Evolutionary conservation across 2,329 filamentous ascomycete species (phyloP), one percentile per base, ranked within the genome.

Genomic region (Diaporthe capsici): DNA sequence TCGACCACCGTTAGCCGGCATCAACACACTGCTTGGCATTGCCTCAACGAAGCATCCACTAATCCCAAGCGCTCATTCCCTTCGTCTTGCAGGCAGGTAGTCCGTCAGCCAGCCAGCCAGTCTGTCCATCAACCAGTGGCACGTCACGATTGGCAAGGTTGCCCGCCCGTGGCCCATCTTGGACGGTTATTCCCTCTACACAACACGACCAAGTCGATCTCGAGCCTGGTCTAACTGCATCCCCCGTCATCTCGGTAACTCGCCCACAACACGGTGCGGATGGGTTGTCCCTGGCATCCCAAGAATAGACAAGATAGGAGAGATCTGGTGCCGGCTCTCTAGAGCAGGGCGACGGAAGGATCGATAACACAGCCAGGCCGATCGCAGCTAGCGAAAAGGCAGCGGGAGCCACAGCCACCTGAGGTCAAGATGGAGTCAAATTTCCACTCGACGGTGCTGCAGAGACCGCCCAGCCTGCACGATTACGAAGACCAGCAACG

Each of bases 371-470:
- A 53, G 34, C 44, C 61, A 37, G 42, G 42, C 34, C 17, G 28
- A 44, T 8, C 34, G 31, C 25, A 63, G 53, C n/a, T 22, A 57
- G n/a, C 44, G 44, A 51, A 61, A 22, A 20, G 51, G 49, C 7
- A 39, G 34, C 10, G 60, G 25, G 22, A 68, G 44, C 22, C 34
- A 22, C 58, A 37, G 42, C 55, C 55, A 63, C 37, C 15, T 28
- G 44, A 51, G 75, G 73, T 61, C 80, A 81, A 74, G 76, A 88
- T 88, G 86, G 86, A 88, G 75, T 84, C 84, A 78, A 85, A 85
- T 80, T 89, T 88, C 78, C 86, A 84, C 78, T 88, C 88, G 77
- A 88, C 86, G 67, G 86, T 89, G 80, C 83, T 89, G 82, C 87
- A 87, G 80, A 86, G 83, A 77, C 86, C 85, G 77, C 81, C 82